Base-by-base conservation (phyloP, 805 yeast genomes). In the Zygosaccharomyces gambellarensis region DNA sequence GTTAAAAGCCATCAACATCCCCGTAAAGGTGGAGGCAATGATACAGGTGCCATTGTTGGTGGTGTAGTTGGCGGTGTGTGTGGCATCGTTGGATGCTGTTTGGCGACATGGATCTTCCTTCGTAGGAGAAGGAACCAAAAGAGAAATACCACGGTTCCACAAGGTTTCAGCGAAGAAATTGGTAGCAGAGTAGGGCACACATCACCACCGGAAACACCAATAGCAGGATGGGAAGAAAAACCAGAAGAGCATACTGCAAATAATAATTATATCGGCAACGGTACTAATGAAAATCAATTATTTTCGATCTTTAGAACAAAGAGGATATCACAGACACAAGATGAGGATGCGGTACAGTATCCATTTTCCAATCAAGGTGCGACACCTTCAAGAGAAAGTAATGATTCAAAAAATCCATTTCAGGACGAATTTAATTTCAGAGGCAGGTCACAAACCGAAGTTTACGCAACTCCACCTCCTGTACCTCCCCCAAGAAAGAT, bases 41-140 rank as follows among this genome's bases (percentile, higher is more conserved):
- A 52, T 4, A 48, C 46, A 25, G 60, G 60, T 19, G 58, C 60
- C 21, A 60, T 64, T 9, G 58, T 59, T 19, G 69, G 68, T 19
- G 58, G 68, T 34, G 65, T 64, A 0, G 62, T 65, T 3, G 68
- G 69, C 10, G 56, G 66, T 28, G 60, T 65, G 5, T 58, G 64
- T n/a, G 69, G 68, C 19, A 43, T 59, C 11, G n/a, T 56, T 6
- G 14, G 57, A 12, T 53, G 58, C 48, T 41, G 47, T 19, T n/a
- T 58, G 7, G 17, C 63, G 12, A 30, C 56, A n/a, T 62, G 60
- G 59, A 45, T 56, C 14, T 22, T 62, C 14, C 17, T 59, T 7
- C 50, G 53, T 30, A 52, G 47, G 36, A 47, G 51, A 17, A 49
- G 55, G 36, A 56, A 53, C 40, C 48, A 46, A 14, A 47, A 43